phyloP scores from a whole-genome alignment of 2,329 filamentous ascomycete species.

The Sporothrix humicola region DNA sequence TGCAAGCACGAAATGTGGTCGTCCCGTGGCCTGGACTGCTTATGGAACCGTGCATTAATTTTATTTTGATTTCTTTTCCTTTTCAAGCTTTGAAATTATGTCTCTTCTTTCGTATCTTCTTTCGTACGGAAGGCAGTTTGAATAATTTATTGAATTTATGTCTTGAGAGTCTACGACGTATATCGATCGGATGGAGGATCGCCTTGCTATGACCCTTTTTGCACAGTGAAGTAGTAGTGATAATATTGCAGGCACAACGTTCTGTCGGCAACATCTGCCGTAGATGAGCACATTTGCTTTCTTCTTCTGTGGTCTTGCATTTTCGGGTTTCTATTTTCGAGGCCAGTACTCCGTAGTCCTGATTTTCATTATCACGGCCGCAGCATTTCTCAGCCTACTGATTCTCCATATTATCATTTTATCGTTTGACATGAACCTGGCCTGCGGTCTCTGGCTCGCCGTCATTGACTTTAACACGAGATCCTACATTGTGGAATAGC shows the following conservation, averaged over 20 bases:
- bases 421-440: neutral
- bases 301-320: neutral
- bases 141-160: neutral
- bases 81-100: neutral
- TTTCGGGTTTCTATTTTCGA: neutral
- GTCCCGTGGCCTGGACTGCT: neutral
- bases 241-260: neutral
- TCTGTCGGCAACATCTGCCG: neutral
- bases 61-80: neutral
- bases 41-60: neutral
- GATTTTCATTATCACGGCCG: too few species aligned
- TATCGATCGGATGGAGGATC: slow-evolving; percentile 2
- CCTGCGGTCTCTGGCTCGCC: neutral
- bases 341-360: too few species aligned
- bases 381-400: neutral
- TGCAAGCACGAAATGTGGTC: neutral
- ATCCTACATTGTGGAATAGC: too few species aligned
- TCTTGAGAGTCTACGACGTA: neutral
- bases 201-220: neutral
- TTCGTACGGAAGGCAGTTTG: neutral
- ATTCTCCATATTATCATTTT: neutral
- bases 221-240: neutral
- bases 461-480: too few species aligned
- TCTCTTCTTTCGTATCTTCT: neutral
- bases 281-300: neutral